Conservation (phyloP, 169 alveolate species). For the Nephromyces sp. region DNA sequence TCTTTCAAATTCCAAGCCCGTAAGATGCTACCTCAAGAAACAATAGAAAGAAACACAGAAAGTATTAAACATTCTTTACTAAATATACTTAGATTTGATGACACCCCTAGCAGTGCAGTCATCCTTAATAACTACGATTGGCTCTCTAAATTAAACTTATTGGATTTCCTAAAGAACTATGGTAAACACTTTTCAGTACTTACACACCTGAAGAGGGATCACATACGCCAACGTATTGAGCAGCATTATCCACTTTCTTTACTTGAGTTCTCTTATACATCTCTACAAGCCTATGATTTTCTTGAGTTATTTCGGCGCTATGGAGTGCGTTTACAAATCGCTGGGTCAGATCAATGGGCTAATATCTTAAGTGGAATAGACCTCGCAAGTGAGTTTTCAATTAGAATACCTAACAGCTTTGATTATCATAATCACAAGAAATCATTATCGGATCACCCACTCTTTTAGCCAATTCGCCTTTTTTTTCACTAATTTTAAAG, state of each 20-base stretch:
- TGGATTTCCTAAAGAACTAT: not conserved
- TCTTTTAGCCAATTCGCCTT: no score
- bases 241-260: constrained; percentile 17
- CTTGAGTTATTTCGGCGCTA: constrained; percentile 38
- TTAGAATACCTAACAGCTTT: no score
- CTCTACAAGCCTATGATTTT: constrained; percentile 64
- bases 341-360: constrained; percentile 72
- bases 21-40: not conserved
- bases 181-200: not conserved
- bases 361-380: constrained; percentile 66
- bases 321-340: constrained; percentile 57
- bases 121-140: not conserved
- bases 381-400: constrained; percentile 15
- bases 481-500: no score
- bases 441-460: no score
- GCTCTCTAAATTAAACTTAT: not conserved
- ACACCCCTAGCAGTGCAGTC: not conserved
- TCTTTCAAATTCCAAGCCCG: constrained; percentile 25
- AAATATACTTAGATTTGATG: not conserved
- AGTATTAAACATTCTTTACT: not conserved
- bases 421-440: no score
- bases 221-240: not conserved
- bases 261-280: constrained; percentile 53
- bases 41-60: not conserved
- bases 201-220: not conserved